Evolutionary conservation across 2,329 filamentous ascomycete genomes (phyloP).

Genomic region (Arthrinium phaeospermum): DNA sequence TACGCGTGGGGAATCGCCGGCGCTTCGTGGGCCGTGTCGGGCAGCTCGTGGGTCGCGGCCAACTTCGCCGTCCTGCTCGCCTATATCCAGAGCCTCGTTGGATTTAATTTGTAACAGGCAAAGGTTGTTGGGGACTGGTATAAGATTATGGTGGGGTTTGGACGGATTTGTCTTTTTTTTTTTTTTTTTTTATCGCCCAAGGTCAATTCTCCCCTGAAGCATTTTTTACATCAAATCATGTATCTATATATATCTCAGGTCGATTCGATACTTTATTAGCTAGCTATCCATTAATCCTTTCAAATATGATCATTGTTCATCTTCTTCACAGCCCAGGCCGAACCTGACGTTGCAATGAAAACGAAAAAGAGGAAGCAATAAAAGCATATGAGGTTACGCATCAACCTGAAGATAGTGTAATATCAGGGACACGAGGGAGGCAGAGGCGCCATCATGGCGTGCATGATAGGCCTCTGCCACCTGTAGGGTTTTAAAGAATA

Average conservation of each 20-base stretch:
- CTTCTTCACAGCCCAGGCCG: slow-evolving; percentile 14
- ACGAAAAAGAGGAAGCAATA: background rate
- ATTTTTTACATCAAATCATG: background rate
- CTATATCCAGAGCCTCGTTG: background rate
- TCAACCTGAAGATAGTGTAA: slow-evolving; percentile 16
- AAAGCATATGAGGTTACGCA: background rate
- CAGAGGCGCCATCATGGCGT: background rate
- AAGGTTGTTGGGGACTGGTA: background rate
- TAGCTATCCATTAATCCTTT: background rate
- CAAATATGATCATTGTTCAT: background rate
- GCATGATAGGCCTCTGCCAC: background rate
- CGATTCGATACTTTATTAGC: background rate
- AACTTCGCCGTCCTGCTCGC: background rate
- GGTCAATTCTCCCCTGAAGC: background rate
- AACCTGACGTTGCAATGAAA: slow-evolving; percentile 17
- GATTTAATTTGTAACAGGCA: background rate
- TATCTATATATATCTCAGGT: background rate
- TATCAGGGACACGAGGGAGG: slow-evolving; percentile 17
- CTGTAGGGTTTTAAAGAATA: background rate
- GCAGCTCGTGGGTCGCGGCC: background rate
- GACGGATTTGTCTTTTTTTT: background rate
- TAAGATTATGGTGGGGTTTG: background rate
- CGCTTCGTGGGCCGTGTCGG: background rate
- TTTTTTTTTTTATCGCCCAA: background rate
- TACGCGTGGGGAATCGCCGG: background rate